Percentiles rank a stretch among this genome's conserved stretches.
phyloP scores from a whole-genome alignment of 192 early-diverging fungal species.

The Entrophospora sp. region DNA sequence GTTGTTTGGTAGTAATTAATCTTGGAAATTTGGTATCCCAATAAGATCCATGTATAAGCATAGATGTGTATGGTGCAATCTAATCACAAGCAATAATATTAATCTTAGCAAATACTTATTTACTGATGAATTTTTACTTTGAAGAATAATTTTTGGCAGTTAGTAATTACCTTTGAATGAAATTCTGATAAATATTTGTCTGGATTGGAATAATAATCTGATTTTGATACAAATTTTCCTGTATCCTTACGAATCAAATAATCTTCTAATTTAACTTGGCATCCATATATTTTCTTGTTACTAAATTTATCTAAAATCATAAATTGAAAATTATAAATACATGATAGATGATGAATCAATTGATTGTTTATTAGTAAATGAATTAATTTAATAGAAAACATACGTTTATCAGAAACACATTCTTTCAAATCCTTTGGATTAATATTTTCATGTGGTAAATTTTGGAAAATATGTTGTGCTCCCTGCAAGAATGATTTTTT shows the following conservation, averaged over 20 bases:
- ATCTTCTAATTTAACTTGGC: constrained; percentile 70
- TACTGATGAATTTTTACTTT: no score
- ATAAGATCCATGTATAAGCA: constrained; percentile 90
- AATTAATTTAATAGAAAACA: no score
- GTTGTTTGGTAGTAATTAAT: constrained; percentile 77
- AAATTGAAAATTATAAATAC: no score
- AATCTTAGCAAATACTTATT: neutral
- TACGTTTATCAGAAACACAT: constrained; percentile 49
- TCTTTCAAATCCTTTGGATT: constrained; percentile 55
- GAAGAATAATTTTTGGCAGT: no score
- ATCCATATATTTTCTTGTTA: constrained; percentile 64
- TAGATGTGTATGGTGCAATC: constrained; percentile 85
- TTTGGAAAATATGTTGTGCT: constrained; percentile 82
- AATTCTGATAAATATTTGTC: constrained; percentile 70
- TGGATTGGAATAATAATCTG: constrained; percentile 73
- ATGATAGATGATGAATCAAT: no score
- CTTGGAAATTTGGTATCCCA: constrained; percentile 86
- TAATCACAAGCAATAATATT: constrained; percentile 15
- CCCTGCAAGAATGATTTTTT: constrained; percentile 39
- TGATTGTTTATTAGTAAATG: no score
- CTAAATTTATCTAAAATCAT: constrained; percentile 8
- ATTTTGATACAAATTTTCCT: constrained; percentile 39
- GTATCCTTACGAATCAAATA: constrained; percentile 74
- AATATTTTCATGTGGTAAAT: constrained; percentile 86
- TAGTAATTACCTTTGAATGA: constrained; percentile 62